Percentiles rank a stretch among this genome's conserved stretches.
Evolutionary conservation across 345 rosid genomes (phyloP).

Genomic region (Cochlearia excelsa): DNA sequence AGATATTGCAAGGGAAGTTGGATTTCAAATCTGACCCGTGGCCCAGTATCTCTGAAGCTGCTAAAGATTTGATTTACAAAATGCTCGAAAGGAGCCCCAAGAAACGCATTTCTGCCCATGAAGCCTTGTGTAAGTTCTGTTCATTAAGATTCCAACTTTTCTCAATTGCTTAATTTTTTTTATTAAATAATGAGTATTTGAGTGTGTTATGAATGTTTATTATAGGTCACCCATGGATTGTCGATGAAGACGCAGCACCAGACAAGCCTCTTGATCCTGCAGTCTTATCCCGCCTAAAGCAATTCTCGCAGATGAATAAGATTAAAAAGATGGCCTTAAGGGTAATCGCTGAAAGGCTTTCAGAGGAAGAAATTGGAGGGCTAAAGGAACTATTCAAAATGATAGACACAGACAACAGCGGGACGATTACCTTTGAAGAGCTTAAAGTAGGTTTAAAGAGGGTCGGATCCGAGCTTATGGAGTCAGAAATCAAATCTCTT

Average conservation of each 20-base stretch:
- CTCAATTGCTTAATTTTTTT: background rate
- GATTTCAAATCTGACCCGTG: constrained; percentile 92
- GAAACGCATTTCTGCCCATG: constrained; percentile 81
- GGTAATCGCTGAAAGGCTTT: background rate
- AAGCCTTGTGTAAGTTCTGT: constrained; percentile 65
- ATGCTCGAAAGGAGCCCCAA: constrained; percentile 93
- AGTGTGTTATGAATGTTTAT: constrained; percentile 26
- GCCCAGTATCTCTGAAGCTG: constrained; percentile 87
- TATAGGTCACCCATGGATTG: constrained; percentile 94
- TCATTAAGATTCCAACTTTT: background rate
- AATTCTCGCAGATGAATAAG: background rate
- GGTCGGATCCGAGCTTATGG: background rate
- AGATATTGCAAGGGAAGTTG: constrained; percentile 78
- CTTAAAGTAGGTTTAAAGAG: background rate
- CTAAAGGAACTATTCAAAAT: background rate
- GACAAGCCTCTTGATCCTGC: background rate
- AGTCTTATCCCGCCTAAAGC: background rate
- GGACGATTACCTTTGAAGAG: background rate
- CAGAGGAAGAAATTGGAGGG: background rate
- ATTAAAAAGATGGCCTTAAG: background rate
- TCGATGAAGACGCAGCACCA: constrained; percentile 55
- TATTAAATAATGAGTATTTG: background rate
- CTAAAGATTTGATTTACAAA: constrained; percentile 75
- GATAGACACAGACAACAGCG: background rate
- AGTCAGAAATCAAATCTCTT: background rate